Evolutionary conservation across 148 eudicot species (phyloP), one percentile per base, ranked within the genome.

Genomic region (Chenopodium berlandieri): DNA sequence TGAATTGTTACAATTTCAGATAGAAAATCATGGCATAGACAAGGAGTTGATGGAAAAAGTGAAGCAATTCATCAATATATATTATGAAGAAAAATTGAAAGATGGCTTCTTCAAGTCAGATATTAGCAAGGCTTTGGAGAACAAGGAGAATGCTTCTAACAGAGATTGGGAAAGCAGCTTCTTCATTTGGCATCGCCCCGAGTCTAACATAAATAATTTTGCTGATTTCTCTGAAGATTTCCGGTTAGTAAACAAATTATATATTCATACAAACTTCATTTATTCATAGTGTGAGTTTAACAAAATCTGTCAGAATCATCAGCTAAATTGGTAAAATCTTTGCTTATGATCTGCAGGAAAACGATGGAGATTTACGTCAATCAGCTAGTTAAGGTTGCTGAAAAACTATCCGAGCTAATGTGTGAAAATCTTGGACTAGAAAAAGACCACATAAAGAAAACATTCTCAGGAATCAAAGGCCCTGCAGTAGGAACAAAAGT

Each of bases 401-500:
- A 92, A 77, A 87, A 86, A 71, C 84, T 94, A 2, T 87, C 97
- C 0, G 92, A 90, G 78, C 85, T 91, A 48, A 89, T 94, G 88
- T 87, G 93, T 70, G 93, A 92, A 79, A 94, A 94, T 69, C 94
- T 94, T 63, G 93, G 97, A 4, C 80, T 94, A 37, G 84, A 92
- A 34, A 87, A 86, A 32, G 85, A 79, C 54, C 80, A 81, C 82
- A 87, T 92, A 7, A 92, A 82, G 79, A 79, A 86, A 69, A 76
- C 91, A 52, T 94, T 94, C 77, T 80, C 87, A 56, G 98, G 97
- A 77, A 84, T 77, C 68, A 77, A 76, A 32, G 89, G 92, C 46
- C 97, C 97, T 22, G 79, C 91, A 25, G 88, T 92, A 7, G 98
- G 97, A 65, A 94, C 97, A 73, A 94, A 94, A 80, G 96, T 92